Evolutionary conservation across 805 yeast species (phyloP).

Genomic region (Spathaspora arborariae): DNA sequence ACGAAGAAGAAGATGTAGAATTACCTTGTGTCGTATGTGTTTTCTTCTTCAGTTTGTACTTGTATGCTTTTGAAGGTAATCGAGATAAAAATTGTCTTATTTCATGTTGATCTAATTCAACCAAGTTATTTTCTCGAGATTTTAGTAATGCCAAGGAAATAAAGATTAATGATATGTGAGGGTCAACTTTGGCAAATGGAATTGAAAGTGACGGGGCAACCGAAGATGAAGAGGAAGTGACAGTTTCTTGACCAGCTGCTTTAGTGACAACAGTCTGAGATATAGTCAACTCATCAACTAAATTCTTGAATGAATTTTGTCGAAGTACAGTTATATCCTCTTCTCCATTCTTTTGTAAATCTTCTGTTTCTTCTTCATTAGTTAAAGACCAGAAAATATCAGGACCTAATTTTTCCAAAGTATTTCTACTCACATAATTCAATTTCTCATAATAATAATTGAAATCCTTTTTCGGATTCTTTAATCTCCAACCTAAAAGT

Average conservation of each 20-base stretch:
- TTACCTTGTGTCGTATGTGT: neutral
- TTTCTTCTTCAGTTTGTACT: slow-evolving; percentile 12
- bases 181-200: slow-evolving; percentile 62
- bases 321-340: slow-evolving; percentile 7
- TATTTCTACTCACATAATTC: slow-evolving; percentile 27
- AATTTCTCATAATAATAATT: slow-evolving; percentile 31
- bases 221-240: neutral
- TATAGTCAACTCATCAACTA: slow-evolving; percentile 24
- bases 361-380: slow-evolving; percentile 14
- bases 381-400: slow-evolving; percentile 56
- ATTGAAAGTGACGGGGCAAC: slow-evolving; percentile 15
- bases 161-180: slow-evolving; percentile 74
- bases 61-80: slow-evolving; percentile 44
- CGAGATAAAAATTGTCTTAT: slow-evolving; percentile 72
- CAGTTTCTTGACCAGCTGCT: neutral
- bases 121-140: slow-evolving; percentile 69
- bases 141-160: slow-evolving; percentile 75
- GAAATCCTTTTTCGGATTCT: slow-evolving; percentile 24
- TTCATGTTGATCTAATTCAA: slow-evolving; percentile 89
- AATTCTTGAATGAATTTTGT: slow-evolving; percentile 27
- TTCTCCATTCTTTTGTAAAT: slow-evolving; percentile 6
- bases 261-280: slow-evolving; percentile 1
- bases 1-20: slow-evolving; percentile 10
- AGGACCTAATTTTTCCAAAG: slow-evolving; percentile 45
- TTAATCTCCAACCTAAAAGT: slow-evolving; percentile 68